These are phyloP conservation scores for Endocarpon pusillum DNA, from an alignment of 495 filamentous ascomycete genomes.

Conservation along the genomic window DNA sequence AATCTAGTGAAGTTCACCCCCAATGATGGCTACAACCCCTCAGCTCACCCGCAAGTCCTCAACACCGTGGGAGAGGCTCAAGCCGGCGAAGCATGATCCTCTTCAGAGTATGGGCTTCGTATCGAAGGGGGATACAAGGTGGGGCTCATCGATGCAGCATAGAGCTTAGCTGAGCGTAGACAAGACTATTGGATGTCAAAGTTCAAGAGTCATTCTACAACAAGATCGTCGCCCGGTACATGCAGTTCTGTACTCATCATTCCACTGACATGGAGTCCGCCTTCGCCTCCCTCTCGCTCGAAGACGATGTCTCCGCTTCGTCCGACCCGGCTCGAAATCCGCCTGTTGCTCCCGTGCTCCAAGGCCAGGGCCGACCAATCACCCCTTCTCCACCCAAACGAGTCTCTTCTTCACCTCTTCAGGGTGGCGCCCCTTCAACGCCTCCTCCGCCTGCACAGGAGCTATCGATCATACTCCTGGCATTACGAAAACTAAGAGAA, in stretches of 20 bases:
- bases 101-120: slow-evolving; percentile 65
- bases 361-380: slow-evolving; percentile 4
- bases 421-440: slow-evolving; percentile 2
- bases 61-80: slow-evolving; percentile 50
- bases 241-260: slow-evolving; percentile 64
- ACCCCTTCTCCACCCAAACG: slow-evolving; percentile 3
- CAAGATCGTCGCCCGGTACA: slow-evolving; percentile 71
- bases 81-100: slow-evolving; percentile 50
- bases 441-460: slow-evolving; percentile 29
- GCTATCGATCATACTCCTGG: slow-evolving; percentile 42
- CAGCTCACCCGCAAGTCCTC: slow-evolving; percentile 31
- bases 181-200: slow-evolving; percentile 57
- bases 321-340: slow-evolving; percentile 25
- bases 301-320: slow-evolving; percentile 16
- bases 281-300: slow-evolving; percentile 46
- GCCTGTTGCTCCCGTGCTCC: slow-evolving; percentile 15
- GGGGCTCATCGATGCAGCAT: slow-evolving; percentile 6
- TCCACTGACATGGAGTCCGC: slow-evolving; percentile 52
- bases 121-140: slow-evolving; percentile 75
- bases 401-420: slow-evolving; percentile 5
- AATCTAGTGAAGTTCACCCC: no score
- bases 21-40: no score
- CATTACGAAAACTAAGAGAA: slow-evolving; percentile 85
- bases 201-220: slow-evolving; percentile 70
- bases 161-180: slow-evolving; percentile 9